phyloP scores from a whole-genome alignment of 768 basidiomycete species.

The Jaapia argillacea region DNA sequence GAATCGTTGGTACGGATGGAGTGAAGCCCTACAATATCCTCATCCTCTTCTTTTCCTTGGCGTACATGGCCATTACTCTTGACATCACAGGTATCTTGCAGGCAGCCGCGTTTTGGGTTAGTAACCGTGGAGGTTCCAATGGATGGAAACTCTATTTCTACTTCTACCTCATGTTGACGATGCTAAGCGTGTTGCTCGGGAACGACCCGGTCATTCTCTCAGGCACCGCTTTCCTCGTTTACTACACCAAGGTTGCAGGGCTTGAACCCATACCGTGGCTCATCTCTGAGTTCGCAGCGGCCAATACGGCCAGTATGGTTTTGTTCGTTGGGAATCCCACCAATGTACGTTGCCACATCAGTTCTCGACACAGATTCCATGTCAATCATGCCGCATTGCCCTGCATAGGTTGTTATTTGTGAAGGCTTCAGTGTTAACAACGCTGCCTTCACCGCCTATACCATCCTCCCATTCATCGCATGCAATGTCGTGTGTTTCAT shows the following conservation, averaged over 20 bases:
- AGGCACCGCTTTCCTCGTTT: conserved; percentile 84
- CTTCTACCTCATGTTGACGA: conserved; percentile 77
- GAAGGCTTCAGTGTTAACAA: conserved; percentile 78
- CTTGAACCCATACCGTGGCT: conserved; percentile 53
- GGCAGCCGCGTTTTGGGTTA: conserved; percentile 84
- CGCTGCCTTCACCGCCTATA: conserved; percentile 71
- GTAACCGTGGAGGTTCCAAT: conserved; percentile 63
- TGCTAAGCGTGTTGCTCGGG: conserved; percentile 72
- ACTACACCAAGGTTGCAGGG: conserved; percentile 67
- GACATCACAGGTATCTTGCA: conserved; percentile 84
- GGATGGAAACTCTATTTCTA: conserved; percentile 69
- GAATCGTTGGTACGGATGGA: conserved; percentile 72
- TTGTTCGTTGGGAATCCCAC: conserved; percentile 82
- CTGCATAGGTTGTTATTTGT: conserved; percentile 85
- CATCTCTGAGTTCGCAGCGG: conserved; percentile 68
- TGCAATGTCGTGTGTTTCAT: too few relatives aligned
- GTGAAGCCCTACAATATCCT: conserved; percentile 90
- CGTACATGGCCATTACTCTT: conserved; percentile 88
- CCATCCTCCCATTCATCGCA: conserved; percentile 78
- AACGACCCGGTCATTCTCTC: conserved; percentile 93
- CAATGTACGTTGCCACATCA: too few relatives aligned
- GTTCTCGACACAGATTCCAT: too few relatives aligned
- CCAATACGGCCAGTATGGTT: conserved; percentile 58
- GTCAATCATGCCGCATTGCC: too few relatives aligned
- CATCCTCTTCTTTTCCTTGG: conserved; percentile 80